Evolutionary conservation across 805 yeast species (phyloP).

Genomic region (Lipomyces yamanashiensis): DNA sequence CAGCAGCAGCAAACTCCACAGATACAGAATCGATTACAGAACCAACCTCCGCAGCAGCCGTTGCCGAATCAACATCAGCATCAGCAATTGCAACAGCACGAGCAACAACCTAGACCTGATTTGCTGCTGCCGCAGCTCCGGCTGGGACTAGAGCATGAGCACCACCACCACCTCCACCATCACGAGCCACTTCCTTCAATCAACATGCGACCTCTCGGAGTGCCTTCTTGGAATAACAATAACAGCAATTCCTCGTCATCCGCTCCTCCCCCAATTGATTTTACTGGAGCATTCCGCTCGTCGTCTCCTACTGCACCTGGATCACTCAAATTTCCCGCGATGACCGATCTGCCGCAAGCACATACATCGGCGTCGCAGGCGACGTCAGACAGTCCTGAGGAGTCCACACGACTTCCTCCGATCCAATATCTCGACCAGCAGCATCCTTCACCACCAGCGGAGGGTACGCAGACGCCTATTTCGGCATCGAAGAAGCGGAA

Average conservation of each 20-base stretch:
- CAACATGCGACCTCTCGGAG: slow-evolving; percentile 6
- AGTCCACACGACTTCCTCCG: slow-evolving; percentile 26
- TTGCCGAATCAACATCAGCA: slow-evolving; percentile 5
- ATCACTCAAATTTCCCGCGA: slow-evolving; percentile 27
- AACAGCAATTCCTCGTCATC: slow-evolving; percentile 3
- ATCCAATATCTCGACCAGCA: slow-evolving; percentile 13
- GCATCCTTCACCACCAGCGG: slow-evolving; percentile 12
- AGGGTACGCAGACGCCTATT: slow-evolving; percentile 7
- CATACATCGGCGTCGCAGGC: slow-evolving; percentile 8
- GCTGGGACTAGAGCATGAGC: slow-evolving; percentile 8
- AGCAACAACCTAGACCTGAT: slow-evolving; percentile 2
- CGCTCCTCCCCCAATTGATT: slow-evolving; percentile 44
- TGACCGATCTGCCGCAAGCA: slow-evolving; percentile 14
- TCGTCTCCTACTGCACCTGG: slow-evolving; percentile 16
- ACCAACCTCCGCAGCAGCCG: neutral
- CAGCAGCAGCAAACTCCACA: neutral
- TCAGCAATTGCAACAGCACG: slow-evolving; percentile 15
- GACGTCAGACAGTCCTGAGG: slow-evolving; percentile 2
- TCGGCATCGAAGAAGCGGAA: slow-evolving; percentile 4
- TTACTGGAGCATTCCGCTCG: slow-evolving; percentile 47
- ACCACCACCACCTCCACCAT: neutral
- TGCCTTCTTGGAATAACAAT: slow-evolving; percentile 10
- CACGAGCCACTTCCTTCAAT: slow-evolving; percentile 4
- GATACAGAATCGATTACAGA: neutral
- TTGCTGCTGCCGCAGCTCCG: slow-evolving; percentile 15